Percentiles rank a stretch among this genome's conserved stretches.
These are phyloP conservation scores for Erodium chrysanthum DNA, from an alignment of 441 rosid genomes.

Conservation along the genomic window DNA sequence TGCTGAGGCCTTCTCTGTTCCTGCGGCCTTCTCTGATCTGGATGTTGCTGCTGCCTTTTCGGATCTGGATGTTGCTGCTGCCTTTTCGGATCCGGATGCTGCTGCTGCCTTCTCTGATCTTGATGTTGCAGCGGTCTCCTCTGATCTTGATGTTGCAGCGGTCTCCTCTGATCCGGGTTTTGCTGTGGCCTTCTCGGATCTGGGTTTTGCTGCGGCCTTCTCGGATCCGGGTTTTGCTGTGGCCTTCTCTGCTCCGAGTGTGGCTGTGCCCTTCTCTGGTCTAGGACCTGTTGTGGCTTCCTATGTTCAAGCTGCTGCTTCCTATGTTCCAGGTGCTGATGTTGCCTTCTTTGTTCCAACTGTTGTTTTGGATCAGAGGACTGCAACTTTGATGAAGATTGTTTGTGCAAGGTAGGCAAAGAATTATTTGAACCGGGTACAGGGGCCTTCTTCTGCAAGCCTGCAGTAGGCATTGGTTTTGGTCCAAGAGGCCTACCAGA, in stretches of 20 bases:
- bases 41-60: background rate
- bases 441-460: slow-evolving; percentile 21
- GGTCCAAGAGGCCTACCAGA: background rate
- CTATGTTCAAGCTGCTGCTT: background rate
- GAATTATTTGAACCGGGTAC: no score
- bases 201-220: background rate
- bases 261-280: background rate
- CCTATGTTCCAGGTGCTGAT: background rate
- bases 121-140: background rate
- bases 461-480: no score
- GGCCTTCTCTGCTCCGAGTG: background rate
- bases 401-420: slow-evolving; percentile 32
- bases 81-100: background rate
- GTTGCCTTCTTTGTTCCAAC: background rate
- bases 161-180: background rate
- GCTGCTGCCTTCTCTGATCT: background rate
- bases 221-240: background rate
- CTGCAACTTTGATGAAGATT: slow-evolving; percentile 35
- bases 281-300: background rate
- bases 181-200: background rate
- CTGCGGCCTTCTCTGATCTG: background rate
- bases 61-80: background rate
- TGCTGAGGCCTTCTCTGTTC: background rate
- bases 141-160: background rate
- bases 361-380: slow-evolving; percentile 31